A percentile compares a stretch with the other conserved stretches of the same genome.
Conservation (phyloP, 768 basidiomycete species). For the Tephrocybe rancida region DNA sequence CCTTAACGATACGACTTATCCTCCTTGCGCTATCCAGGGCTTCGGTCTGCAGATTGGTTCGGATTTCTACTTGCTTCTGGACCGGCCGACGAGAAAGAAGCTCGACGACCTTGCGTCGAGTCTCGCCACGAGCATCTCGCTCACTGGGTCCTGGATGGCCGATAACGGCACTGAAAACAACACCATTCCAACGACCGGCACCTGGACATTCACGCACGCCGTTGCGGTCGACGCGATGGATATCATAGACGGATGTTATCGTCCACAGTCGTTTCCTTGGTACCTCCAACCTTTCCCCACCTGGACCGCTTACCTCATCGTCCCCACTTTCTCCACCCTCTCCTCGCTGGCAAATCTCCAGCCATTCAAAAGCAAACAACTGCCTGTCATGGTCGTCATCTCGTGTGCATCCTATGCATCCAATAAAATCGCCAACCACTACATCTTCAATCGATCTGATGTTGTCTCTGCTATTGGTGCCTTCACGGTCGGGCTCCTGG, state of each 20-base stretch:
- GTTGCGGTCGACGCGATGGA: slow-evolving; percentile 46
- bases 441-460: slow-evolving; percentile 84
- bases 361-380: slow-evolving; percentile 68
- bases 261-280: slow-evolving; percentile 68
- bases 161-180: slow-evolving; percentile 50
- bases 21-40: slow-evolving; percentile 40
- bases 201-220: slow-evolving; percentile 67
- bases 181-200: slow-evolving; percentile 52
- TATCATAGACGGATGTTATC: slow-evolving; percentile 70
- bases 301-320: slow-evolving; percentile 77
- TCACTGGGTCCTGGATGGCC: slow-evolving; percentile 70
- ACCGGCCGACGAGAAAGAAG: slow-evolving; percentile 52
- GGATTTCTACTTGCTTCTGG: slow-evolving; percentile 76
- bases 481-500: slow-evolving; percentile 77
- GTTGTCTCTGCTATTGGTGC: slow-evolving; percentile 86
- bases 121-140: slow-evolving; percentile 46
- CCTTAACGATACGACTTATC: background rate
- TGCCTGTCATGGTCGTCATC: slow-evolving; percentile 84
- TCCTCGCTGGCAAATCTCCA: slow-evolving; percentile 81
- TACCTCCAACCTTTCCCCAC: slow-evolving; percentile 80
- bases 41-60: slow-evolving; percentile 86
- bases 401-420: slow-evolving; percentile 79
- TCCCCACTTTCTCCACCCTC: slow-evolving; percentile 71
- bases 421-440: slow-evolving; percentile 83
- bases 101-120: slow-evolving; percentile 56